Base-by-base conservation (phyloP, 495 filamentous ascomycete species). In the Penicillium steckii region DNA sequence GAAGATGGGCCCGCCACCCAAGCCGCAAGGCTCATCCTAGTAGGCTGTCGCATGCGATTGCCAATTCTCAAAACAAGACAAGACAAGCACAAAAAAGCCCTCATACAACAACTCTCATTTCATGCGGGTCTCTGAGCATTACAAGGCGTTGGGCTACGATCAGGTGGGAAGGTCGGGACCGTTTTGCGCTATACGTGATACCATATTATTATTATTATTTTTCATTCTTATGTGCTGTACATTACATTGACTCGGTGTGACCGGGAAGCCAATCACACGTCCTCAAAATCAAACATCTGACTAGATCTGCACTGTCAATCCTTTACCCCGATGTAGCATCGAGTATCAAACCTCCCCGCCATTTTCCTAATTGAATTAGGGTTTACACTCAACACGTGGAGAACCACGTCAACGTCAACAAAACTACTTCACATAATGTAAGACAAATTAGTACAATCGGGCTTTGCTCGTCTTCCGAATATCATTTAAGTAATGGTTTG, bases 1-100 rank as follows among this genome's bases (percentile, higher is more conserved):
- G 48, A 77, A 75, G 62, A 77, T 73, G 71, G 72, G 62, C 2
- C 69, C 71, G 26, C 70, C 71, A 8, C 60, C 72, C 37, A 58
- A 65, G 49, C 69, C 69, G 17, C 52, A 57, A 35, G 57, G 55
- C 47, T 45, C 59, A 13, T 4, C 29, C 29, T n/a, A n/a, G n/a
- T 37, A 37, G 33, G 29, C 10, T 15, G 15, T 17, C 41, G 15
- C 42, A 49, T 26, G 24, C 38, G 32, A 25, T 52, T 53, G 37
- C 56, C 46, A 43, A 58, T 40, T 55, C 60, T 57, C 49, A 24
- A 44, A 56, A 23, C 15, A 32, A n/a, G n/a, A n/a, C n/a, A n/a
- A n/a, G n/a, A n/a, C n/a, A n/a, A n/a, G n/a, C n/a, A n/a, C n/a
- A n/a, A n/a, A n/a, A n/a, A n/a, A n/a, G n/a, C 35, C 22, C 25